Evolutionary conservation across 495 filamentous ascomycete genomes (phyloP), one percentile per base, ranked within the genome.

Genomic region (Durotheca rogersii): DNA sequence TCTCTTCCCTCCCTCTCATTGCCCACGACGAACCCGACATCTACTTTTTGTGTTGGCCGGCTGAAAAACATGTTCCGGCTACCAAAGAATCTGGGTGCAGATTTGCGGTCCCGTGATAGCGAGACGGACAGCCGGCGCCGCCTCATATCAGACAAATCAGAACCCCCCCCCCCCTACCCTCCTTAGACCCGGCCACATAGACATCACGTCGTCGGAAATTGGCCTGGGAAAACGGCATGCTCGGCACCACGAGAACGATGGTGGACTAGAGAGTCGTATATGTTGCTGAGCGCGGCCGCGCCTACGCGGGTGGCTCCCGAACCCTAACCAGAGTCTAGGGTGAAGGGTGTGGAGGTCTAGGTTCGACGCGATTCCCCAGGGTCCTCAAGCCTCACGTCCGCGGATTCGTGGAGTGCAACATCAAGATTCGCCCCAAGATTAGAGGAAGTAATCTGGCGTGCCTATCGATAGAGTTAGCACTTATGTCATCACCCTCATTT

Each of bases 371-470:
- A 40, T 44, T 58, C 44, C 49, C 44, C 27, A 44, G 35, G 44
- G 46, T 45, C 54, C 44, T 55, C 34, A 47, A 61, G 44, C 47
- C 42, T 58, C 56, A 41, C 29, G 42, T 39, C 48, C 50, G 40
- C 46, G 35, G 53, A 34, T 48, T 31, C 41, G 34, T 45, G 43
- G 45, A 27, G 58, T 37, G 34, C 23, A 47, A 53, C 46, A 48
- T 30, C 25, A 48, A 56, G 46, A 51, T 42, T 21, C 21, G 38
- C 18, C 16, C 21, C 41, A 47, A 35, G 35, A 27, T 71, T 87
- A 97, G 65, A 97, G 84, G 86, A 97, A 97, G 76, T 97, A 97
- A 67, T 97, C 92, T 18, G 92, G 92, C 58, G 92, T 97, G 56
- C 85, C 80, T 83, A 52, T 39, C n/a, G 25, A 37, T 34, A 41